Evolutionary conservation across 2,329 filamentous ascomycete genomes (phyloP), one percentile per base, ranked within the genome.

Genomic region (Harringtonia lauricola): DNA sequence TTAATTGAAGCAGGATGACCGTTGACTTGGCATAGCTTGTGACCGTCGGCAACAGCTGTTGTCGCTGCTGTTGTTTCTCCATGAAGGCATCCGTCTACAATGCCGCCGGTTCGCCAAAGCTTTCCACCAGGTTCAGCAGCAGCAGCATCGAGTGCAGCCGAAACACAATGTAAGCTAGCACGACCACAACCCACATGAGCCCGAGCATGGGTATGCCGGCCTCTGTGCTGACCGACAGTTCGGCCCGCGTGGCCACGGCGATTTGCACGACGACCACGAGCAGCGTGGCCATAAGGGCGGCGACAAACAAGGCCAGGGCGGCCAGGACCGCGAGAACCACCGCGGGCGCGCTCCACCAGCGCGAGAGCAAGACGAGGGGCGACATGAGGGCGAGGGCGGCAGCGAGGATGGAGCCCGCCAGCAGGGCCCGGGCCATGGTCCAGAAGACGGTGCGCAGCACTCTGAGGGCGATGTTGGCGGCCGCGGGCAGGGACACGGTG

Each of bases 341-440:
- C 48, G 92, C 70, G 6, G 82, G 75, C 18, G 89, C 64, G 41
- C 81, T 79, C 64, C 77, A 72, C 64, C 64, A 68, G 45, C 72
- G 67, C n/a, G 71, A 67, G 54, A 64, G 63, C 41, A 75, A 55
- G 46, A 68, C 73, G 62, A 82, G 52, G 64, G 69, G 54, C 58
- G 83, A 61, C 62, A 81, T 52, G 57, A 89, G 74, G 48, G 92
- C 76, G 52, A 88, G 75, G 52, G 89, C 57, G 56, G 85, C 81
- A 58, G 77, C 79, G 56, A 94, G 67, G 53, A 81, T 70, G 36
- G 78, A 70, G 40, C 79, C 81, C 8, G 79, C 71, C 39, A 95
- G 65, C 71, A 94, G 95, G 62, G 90, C 81, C 49, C 76, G 84
- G 57, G 94, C 95, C 88, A 95, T 95, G 72, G 84, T 76, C 56